A percentile compares a stretch with the other conserved stretches of the same genome.
These are phyloP conservation scores for Zymoseptoria passerinii DNA, from an alignment of 2,329 filamentous ascomycete genomes.

Conservation along the genomic window DNA sequence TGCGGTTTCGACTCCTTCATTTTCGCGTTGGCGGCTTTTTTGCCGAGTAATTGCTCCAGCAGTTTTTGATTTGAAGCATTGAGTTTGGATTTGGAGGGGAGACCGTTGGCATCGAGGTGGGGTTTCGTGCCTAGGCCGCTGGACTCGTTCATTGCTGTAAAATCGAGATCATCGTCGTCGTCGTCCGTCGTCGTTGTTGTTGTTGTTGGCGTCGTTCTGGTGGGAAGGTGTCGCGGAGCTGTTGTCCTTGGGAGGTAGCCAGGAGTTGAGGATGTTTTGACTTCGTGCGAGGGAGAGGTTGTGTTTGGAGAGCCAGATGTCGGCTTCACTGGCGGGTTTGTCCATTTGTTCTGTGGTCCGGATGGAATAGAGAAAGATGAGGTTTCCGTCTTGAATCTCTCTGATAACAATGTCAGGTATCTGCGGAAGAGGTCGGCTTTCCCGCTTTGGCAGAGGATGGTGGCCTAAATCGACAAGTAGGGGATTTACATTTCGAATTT, in stretches of 20 bases:
- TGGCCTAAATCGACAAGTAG: too few species aligned
- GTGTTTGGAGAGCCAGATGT: constrained; percentile 47
- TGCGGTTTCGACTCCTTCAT: constrained; percentile 18
- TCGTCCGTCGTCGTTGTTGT: constrained; percentile 44
- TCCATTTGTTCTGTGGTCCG: background rate
- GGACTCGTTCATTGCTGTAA: constrained; percentile 27
- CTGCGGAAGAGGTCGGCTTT: background rate
- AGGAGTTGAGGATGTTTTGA: constrained; percentile 48
- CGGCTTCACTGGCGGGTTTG: constrained; percentile 24
- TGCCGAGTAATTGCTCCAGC: constrained; percentile 35
- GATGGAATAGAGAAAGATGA: too few species aligned
- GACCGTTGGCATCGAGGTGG: constrained; percentile 5
- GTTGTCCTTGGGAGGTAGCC: constrained; percentile 39
- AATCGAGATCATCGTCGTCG: constrained; percentile 24
- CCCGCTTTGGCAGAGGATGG: too few species aligned
- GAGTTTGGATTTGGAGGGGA: constrained; percentile 27
- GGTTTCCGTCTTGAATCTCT: background rate
- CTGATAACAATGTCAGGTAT: background rate
- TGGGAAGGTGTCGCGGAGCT: constrained; percentile 13
- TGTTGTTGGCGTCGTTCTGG: background rate
- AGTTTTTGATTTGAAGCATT: constrained; percentile 36
- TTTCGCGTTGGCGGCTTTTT: constrained; percentile 31
- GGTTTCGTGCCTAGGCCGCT: constrained; percentile 10
- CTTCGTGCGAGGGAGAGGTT: constrained; percentile 47
- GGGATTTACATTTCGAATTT: too few species aligned